phyloP scores from a whole-genome alignment of 2,329 filamentous ascomycete species.

The Penicillium corylophilum region DNA sequence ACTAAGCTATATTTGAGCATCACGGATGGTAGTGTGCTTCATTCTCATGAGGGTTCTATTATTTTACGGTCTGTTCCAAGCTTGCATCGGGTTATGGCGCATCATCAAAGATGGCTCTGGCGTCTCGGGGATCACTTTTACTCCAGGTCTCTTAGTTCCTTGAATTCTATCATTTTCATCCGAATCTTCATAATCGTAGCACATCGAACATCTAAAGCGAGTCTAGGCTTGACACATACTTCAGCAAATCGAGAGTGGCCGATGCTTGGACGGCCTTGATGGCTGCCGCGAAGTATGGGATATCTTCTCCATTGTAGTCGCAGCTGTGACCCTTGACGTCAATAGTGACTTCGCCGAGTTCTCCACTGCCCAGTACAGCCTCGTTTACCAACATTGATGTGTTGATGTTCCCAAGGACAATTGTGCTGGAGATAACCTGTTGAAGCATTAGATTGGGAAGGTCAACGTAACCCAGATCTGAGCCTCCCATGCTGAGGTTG shows the following conservation, averaged over 20 bases:
- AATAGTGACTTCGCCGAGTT: slow-evolving; percentile 21
- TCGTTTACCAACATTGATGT: slow-evolving; percentile 19
- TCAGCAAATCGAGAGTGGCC: slow-evolving; percentile 18
- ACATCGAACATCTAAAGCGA: not conserved
- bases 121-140: not conserved
- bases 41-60: not conserved
- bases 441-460: slow-evolving; percentile 22
- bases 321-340: slow-evolving; percentile 24
- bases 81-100: not conserved
- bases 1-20: slow-evolving; percentile 23
- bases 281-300: slow-evolving; percentile 27
- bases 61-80: not conserved
- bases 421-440: slow-evolving; percentile 6
- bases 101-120: not conserved
- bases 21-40: not conserved
- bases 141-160: not conserved
- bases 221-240: slow-evolving; percentile 20
- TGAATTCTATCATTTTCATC: not conserved
- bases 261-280: slow-evolving; percentile 21
- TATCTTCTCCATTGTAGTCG: slow-evolving; percentile 26
- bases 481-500: slow-evolving; percentile 24
- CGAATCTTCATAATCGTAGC: not conserved
- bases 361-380: slow-evolving; percentile 16
- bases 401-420: slow-evolving; percentile 21
- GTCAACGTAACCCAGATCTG: slow-evolving; percentile 22